Conservation (phyloP, 2,329 filamentous ascomycete species). For the Aspergillus aculeatus region DNA sequence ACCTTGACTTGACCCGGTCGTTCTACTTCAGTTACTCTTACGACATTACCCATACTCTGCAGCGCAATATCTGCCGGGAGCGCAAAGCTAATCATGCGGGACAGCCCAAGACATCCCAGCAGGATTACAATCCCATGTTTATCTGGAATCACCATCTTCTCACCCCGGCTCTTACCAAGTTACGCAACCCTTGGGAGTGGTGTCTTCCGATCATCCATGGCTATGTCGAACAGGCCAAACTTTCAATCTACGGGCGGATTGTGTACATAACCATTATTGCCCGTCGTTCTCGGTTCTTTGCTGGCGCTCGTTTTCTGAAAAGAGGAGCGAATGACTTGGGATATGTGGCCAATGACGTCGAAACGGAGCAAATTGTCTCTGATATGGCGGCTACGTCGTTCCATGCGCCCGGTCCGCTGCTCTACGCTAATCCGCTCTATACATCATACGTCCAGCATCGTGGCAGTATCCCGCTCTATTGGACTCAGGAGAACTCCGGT, state of each 20-base stretch:
- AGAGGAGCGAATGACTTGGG: constrained; percentile 91
- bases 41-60: constrained; percentile 86
- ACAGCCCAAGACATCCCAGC: constrained; percentile 60
- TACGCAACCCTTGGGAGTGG: constrained; percentile 90
- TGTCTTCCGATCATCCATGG: constrained; percentile 94
- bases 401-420: constrained; percentile 79
- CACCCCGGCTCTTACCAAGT: constrained; percentile 64
- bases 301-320: constrained; percentile 90
- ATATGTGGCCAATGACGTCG: constrained; percentile 97
- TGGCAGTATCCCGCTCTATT: constrained; percentile 93
- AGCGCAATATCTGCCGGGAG: constrained; percentile 86
- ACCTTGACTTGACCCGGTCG: constrained; percentile 82
- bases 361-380: constrained; percentile 97
- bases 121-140: constrained; percentile 94
- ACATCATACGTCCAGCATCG: constrained; percentile 97
- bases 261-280: constrained; percentile 95
- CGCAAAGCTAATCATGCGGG: constrained; percentile 68
- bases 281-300: constrained; percentile 86
- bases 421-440: constrained; percentile 86
- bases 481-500: constrained; percentile 94
- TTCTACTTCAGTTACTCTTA: constrained; percentile 99
- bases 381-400: constrained; percentile 94
- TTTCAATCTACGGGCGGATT: constrained; percentile 81
- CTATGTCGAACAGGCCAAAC: constrained; percentile 85
- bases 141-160: constrained; percentile 95